Base-by-base conservation (phyloP, 768 basidiomycete species). In the Collybia nuda region DNA sequence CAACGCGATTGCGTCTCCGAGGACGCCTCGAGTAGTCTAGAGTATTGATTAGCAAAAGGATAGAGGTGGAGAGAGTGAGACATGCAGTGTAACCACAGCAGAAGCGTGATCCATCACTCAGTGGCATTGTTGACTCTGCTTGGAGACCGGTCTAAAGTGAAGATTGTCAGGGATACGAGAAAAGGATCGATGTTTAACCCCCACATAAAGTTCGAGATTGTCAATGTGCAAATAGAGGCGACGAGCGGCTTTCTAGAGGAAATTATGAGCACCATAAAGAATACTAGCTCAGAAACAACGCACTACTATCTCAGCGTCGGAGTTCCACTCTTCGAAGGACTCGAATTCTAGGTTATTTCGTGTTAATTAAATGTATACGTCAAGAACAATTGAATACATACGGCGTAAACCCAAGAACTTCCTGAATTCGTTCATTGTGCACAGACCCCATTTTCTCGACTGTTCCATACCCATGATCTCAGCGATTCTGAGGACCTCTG, bases 381-480 rank as follows among this genome's bases (percentile, higher is more conserved):
- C 39, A 18, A 24, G 21, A 29, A 12, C 38, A 12, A 14, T 28
- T 17, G 29, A 36, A 0, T 19, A 60, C 68, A n/a, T 44, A 72
- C 73, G 63, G 56, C 73, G 75, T 22, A 81, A 60, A 8, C 76
- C 76, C 29, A 82, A 53, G 64, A 75, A 77, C 52, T 65, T 57
- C 40, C 80, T 66, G 63, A 79, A 81, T 56, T 81, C 78, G 49
- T 81, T 82, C 71, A 80, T 69, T 3, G 76, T 73, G 58, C 78
- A 78, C 1, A 75, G 71, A 19, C 80, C 80, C 81, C 81, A 83
- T 7, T 55, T 52, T 41, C 82, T 62, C 1, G 75, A 72, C 62
- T 81, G 80, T 40, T 70, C 61, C 29, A 85, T 82, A 2, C 74
- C 76, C 67, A 82, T 65, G 18, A 82, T 74, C 61, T 84, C 82